phyloP scores from a whole-genome alignment of 2,329 filamentous ascomycete genomes.

The Fonsecaea nubica region DNA sequence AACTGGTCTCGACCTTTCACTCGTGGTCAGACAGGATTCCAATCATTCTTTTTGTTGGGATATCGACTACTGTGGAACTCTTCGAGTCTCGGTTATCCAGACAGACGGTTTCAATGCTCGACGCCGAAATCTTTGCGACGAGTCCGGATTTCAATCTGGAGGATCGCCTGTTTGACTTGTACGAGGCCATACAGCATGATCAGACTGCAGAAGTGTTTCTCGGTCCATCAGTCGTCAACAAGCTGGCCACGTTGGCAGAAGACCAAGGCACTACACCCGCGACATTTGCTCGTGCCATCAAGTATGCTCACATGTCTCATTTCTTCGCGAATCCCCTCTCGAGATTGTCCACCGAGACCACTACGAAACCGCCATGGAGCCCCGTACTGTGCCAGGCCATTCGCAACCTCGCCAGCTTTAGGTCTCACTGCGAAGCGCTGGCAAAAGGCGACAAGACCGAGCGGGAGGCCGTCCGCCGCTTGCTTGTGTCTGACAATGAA shows the following conservation, averaged over 20 bases:
- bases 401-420: conserved; percentile 64
- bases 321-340: conserved; percentile 67
- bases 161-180: conserved; percentile 45
- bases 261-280: conserved; percentile 67
- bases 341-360: conserved; percentile 51
- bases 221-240: conserved; percentile 59
- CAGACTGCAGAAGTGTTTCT: conserved; percentile 53
- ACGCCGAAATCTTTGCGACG: conserved; percentile 62
- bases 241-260: conserved; percentile 62
- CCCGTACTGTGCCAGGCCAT: conserved; percentile 60
- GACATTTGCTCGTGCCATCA: conserved; percentile 60
- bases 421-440: conserved; percentile 47
- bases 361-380: conserved; percentile 37
- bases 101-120: conserved; percentile 58
- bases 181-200: conserved; percentile 47
- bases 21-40: conserved; percentile 68
- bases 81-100: conserved; percentile 65
- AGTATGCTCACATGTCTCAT: conserved; percentile 69
- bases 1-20: conserved; percentile 56
- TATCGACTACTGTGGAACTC: conserved; percentile 68
- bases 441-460: conserved; percentile 47
- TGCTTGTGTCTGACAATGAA: conserved; percentile 59
- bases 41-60: conserved; percentile 64
- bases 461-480: conserved; percentile 46
- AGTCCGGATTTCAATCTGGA: conserved; percentile 42